Percentiles rank a stretch among this genome's conserved stretches.
These are phyloP conservation scores for Trypanosoma congolense DNA, from an alignment of 208 protist genomes.

Conservation along the genomic window DNA sequence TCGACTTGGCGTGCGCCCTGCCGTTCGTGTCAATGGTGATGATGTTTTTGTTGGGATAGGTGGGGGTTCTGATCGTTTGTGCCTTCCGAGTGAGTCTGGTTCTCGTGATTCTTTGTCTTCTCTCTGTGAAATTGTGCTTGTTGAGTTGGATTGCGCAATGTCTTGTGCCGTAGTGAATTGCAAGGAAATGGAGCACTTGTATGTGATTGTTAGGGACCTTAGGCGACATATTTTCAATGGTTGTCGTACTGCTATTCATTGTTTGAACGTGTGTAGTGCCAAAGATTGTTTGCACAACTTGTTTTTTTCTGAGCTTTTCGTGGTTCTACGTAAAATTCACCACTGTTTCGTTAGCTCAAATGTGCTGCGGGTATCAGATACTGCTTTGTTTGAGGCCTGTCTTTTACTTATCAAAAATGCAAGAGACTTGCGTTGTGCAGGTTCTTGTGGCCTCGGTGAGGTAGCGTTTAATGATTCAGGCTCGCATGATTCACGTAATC, in stretches of 20 bases:
- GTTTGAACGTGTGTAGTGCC: too few relatives aligned
- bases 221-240: background rate
- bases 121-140: background rate
- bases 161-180: background rate
- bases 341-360: constrained; percentile 7
- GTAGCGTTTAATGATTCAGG: too few relatives aligned
- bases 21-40: background rate
- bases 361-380: background rate
- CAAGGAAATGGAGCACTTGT: background rate
- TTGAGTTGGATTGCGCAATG: background rate
- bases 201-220: background rate
- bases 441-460: background rate
- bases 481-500: too few relatives aligned
- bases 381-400: constrained; percentile 18
- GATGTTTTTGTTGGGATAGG: too few relatives aligned
- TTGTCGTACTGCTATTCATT: too few relatives aligned
- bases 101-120: background rate
- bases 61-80: too few relatives aligned
- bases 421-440: background rate
- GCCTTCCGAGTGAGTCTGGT: too few relatives aligned
- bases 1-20: background rate
- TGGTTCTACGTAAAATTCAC: constrained; percentile 20
- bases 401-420: constrained; percentile 19
- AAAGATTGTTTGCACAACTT: too few relatives aligned
- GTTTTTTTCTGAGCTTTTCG: constrained; percentile 6